Conservation (phyloP, 495 filamentous ascomycete genomes). For the Podospora bellae-mahoneyi region DNA sequence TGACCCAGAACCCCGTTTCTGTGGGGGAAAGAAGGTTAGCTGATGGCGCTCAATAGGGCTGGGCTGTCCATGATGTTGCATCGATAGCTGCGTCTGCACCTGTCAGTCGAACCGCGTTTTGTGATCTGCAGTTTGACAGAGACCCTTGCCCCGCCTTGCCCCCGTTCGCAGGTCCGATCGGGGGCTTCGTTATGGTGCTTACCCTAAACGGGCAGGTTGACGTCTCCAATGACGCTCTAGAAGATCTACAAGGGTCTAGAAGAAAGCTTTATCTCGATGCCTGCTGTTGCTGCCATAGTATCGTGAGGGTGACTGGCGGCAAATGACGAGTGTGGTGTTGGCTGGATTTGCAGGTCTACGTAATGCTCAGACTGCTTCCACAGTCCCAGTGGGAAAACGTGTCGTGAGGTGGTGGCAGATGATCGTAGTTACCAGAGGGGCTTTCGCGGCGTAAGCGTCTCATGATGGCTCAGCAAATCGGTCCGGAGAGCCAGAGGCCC, state of each 20-base stretch:
- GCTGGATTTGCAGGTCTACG: slow-evolving; percentile 1
- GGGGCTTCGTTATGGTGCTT: background rate
- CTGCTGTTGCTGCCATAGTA: slow-evolving; percentile 5
- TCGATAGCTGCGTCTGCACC: background rate
- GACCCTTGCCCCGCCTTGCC: slow-evolving; percentile 17
- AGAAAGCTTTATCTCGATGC: slow-evolving; percentile 14
- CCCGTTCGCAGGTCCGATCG: slow-evolving; percentile 3
- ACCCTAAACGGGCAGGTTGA: slow-evolving; percentile 2
- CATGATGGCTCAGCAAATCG: slow-evolving; percentile 7
- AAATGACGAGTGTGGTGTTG: background rate
- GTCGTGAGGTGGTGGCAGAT: slow-evolving; percentile 1
- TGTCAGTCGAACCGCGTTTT: background rate
- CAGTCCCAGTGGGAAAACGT: background rate
- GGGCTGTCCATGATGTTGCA: slow-evolving; percentile 4
- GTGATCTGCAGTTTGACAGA: slow-evolving; percentile 12
- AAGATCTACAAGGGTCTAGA: background rate
- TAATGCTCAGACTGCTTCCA: background rate
- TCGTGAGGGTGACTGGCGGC: background rate
- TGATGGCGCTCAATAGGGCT: background rate
- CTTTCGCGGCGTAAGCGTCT: slow-evolving; percentile 6
- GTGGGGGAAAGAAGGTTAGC: too few relatives aligned
- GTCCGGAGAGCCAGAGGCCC: background rate
- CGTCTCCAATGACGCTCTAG: slow-evolving; percentile 15
- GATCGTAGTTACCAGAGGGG: background rate
- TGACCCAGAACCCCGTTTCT: too few relatives aligned